Evolutionary conservation across 768 basidiomycete species (phyloP).

Genomic region (Hericium coralloides): DNA sequence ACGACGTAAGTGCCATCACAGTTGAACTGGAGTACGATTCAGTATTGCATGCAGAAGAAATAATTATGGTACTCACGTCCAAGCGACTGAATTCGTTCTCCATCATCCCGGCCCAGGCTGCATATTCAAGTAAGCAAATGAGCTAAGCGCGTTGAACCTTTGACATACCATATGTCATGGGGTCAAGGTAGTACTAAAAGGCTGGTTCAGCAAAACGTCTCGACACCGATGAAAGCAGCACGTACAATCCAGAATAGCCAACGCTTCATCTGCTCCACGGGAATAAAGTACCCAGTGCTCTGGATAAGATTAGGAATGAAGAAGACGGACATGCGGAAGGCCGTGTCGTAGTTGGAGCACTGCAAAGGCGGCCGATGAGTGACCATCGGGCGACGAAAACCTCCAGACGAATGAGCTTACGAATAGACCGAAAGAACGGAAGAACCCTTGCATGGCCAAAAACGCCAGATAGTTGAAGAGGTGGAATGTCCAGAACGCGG

Average conservation of each 20-base stretch:
- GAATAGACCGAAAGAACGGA: conserved; percentile 53
- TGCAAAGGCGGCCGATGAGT: conserved; percentile 23
- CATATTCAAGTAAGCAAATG: background rate
- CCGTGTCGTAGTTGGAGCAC: conserved; percentile 45
- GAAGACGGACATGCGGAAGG: conserved; percentile 48
- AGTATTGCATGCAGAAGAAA: conserved; percentile 4
- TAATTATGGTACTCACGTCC: conserved; percentile 30
- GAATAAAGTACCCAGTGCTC: conserved; percentile 66
- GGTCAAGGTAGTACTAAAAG: conserved; percentile 69
- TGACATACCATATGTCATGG: conserved; percentile 54
- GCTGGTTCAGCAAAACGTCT: background rate
- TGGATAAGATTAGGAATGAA: conserved; percentile 71
- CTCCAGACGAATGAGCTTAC: background rate
- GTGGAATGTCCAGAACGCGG: conserved; percentile 49
- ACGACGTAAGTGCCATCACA: conserved; percentile 61
- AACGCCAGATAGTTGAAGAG: conserved; percentile 57
- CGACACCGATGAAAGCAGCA: conserved; percentile 1
- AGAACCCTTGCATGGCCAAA: conserved; percentile 77
- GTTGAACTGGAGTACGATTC: conserved; percentile 30
- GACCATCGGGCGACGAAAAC: background rate
- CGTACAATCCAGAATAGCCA: conserved; percentile 83
- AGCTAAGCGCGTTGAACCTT: background rate
- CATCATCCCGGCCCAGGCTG: conserved; percentile 70
- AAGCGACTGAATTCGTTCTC: conserved; percentile 80
- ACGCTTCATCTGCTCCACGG: conserved; percentile 59